These are phyloP conservation scores for Geoglossum glabrum DNA, from an alignment of 495 filamentous ascomycete species.

Conservation along the genomic window DNA sequence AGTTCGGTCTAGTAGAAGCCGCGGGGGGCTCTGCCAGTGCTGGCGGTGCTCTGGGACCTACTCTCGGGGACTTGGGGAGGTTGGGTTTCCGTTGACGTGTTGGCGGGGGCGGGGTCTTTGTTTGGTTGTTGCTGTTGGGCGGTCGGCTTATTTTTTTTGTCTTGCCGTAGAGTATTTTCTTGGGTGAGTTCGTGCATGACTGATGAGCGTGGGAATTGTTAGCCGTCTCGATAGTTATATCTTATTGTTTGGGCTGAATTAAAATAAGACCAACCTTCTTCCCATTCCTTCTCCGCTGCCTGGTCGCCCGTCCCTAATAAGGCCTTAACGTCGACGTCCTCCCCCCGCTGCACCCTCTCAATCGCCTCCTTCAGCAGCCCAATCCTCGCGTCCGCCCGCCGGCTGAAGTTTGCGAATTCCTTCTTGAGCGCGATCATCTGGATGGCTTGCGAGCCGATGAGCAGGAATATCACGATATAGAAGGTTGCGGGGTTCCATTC, in stretches of 20 bases:
- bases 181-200: not conserved
- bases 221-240: no score
- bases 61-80: no score
- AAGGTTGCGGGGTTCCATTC: conserved; percentile 88
- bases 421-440: conserved; percentile 68
- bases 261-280: conserved; percentile 44
- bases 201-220: not conserved
- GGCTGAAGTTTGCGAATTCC: conserved; percentile 46
- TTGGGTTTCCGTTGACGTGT: no score
- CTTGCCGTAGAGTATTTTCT: not conserved
- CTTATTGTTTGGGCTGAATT: no score
- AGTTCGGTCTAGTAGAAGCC: not conserved
- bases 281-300: conserved; percentile 66
- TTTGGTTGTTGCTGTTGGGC: not conserved
- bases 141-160: not conserved
- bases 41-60: not conserved
- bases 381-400: conserved; percentile 63
- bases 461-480: conserved; percentile 74
- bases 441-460: conserved; percentile 88
- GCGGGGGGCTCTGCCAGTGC: not conserved
- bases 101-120: not conserved
- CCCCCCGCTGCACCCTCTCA: conserved; percentile 59
- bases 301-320: conserved; percentile 61
- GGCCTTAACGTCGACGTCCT: conserved; percentile 77
- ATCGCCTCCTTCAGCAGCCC: conserved; percentile 61